Base-by-base conservation (phyloP, 2,329 filamentous ascomycete species). In the Raffaelea arxii region DNA sequence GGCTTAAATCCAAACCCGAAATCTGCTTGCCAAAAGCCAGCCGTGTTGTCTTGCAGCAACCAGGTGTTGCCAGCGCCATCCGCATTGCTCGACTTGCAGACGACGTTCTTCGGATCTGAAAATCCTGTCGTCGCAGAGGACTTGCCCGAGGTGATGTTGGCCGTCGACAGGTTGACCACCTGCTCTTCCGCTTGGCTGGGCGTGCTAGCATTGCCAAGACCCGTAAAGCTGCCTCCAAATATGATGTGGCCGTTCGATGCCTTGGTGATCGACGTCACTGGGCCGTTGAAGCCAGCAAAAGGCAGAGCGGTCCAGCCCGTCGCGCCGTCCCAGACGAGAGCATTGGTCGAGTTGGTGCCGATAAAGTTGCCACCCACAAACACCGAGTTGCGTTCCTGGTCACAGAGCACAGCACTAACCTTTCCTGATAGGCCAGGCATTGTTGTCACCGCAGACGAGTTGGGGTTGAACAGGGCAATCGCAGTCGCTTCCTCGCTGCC, bases 231-330 rank as follows among this genome's bases (percentile, higher is more conserved):
- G 43, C 92, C 92, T 41, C 88, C 94, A 60, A 96, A 98, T 46
- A 97, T 78, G 53, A 98, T 86, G 59, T 94, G 85, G 9, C 86
- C 86, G 55, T 87, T 84, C 2, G 82, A 72, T 19, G 82, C 78
- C 65, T 87, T 89, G 43, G 80, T 75, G 55, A 98, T 97, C 32
- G 90, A 85, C 51, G 79, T 78, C 44, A 98, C 89, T 2, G 87
- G 87, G 23, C 90, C 90, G 65, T 97, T 97, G 67, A 98, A 94
- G 21, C 94, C 94, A 36, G 82, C 80, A 68, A 98, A 98, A 3
- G 91, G 84, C 47, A 98, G 68, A 57, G 87, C 84, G 19, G 76
- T 77, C 83, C 86, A 96, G 42, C 77, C 80, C 25, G 78, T 68
- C 10, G 70, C 75, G 23, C 71, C 71, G 22, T 75, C 71, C 88